phyloP scores from a whole-genome alignment of 441 rosid genomes.

The Gossypium schwendimanii region DNA sequence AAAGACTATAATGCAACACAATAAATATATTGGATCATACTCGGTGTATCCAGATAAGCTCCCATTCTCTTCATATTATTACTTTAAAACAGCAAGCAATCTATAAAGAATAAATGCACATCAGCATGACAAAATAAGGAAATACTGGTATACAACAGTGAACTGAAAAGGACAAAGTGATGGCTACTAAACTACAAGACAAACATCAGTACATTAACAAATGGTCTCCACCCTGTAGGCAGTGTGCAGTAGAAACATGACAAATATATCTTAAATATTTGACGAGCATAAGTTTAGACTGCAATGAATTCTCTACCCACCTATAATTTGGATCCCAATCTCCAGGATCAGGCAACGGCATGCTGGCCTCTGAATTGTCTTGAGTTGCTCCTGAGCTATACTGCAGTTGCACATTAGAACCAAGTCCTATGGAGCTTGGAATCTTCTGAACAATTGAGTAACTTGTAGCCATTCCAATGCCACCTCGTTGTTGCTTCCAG shows the following conservation, averaged over 20 bases:
- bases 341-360: slow-evolving; percentile 82
- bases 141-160: neutral
- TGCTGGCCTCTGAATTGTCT: slow-evolving; percentile 49
- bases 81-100: neutral
- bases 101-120: neutral
- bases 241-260: neutral
- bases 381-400: slow-evolving; percentile 37
- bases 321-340: slow-evolving; percentile 99
- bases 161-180: neutral
- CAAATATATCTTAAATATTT: neutral
- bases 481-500: slow-evolving; percentile 60
- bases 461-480: slow-evolving; percentile 39
- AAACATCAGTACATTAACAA: neutral
- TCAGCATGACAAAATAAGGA: neutral
- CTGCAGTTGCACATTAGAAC: slow-evolving; percentile 34
- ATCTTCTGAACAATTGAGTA: slow-evolving; percentile 41
- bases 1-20: neutral
- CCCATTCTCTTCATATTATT: neutral
- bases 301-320: slow-evolving; percentile 30
- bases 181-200: neutral
- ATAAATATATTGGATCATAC: neutral
- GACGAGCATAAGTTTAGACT: neutral
- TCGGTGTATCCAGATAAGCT: neutral
- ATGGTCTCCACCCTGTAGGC: neutral
- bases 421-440: slow-evolving; percentile 39